Base-by-base conservation (phyloP, 306 rosid species). In the Vigna radiata region DNA sequence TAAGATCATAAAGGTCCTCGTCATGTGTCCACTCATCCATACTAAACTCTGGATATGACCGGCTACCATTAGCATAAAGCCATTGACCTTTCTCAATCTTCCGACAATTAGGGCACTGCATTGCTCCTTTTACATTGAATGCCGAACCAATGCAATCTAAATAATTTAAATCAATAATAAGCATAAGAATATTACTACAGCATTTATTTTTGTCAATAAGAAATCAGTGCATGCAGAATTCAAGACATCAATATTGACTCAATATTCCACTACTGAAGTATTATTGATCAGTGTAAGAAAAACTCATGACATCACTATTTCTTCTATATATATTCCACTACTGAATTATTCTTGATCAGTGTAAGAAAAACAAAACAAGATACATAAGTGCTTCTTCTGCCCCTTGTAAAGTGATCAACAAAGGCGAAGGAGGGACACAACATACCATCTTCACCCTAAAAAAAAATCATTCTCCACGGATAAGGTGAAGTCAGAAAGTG, bases 61-160 rank as follows among this genome's bases (percentile, higher is more conserved):
- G 93, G 72, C 82, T 82, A 44, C 98, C 97, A 77, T 86, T 96
- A 72, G 98, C 92, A 87, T 89, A 96, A 70, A 96, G 98, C 99
- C 99, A 96, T 82, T 89, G 99, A 46, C 99, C 99, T 81, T 96
- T 96, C 87, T 96, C 98, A 55, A 91, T 84, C 90, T 96, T 93
- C 88, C 99, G 88, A 79, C 99, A 96, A 84, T 96, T 96, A 52
- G 99, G 99, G 86, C 99, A 96, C 82, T 96, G 99, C 99, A 96
- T 96, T n/a, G 94, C 92, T 49, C 99, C 98, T 81, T 96, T 96
- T 23, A 89, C 62, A 83, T 96, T 96, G 84, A 96, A 96, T 60
- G 99, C 99, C 12, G 99, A 96, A 81, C 97, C 99, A 80, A 96
- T 93, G 80, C 99, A 96, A 84, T 96, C 99, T 96, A 85, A 61